Percentiles rank a stretch among this genome's conserved stretches.
These are phyloP conservation scores for Sphaceloma murrayae DNA, from an alignment of 2,329 filamentous ascomycete genomes.

Conservation along the genomic window DNA sequence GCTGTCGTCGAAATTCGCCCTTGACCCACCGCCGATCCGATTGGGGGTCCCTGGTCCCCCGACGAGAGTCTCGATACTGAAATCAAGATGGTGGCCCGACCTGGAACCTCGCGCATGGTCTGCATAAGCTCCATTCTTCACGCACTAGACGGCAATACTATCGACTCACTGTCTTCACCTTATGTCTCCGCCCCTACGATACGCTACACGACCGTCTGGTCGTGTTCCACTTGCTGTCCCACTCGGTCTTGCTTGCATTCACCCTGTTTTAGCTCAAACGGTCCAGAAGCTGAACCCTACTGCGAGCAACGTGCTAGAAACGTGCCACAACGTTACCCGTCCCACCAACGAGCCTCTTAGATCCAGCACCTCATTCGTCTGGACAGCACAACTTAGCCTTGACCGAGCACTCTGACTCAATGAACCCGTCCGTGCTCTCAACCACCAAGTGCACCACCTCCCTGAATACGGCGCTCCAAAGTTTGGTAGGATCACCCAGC, in stretches of 20 bases:
- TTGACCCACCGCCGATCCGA: not conserved
- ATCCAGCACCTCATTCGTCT: conserved; percentile 4
- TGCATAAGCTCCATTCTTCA: conserved; percentile 14
- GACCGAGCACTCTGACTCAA: conserved; percentile 3
- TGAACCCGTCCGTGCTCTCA: conserved; percentile 5
- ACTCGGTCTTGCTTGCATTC: not conserved
- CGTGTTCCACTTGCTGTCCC: not conserved
- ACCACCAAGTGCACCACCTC: not conserved
- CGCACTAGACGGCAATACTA: conserved; percentile 5
- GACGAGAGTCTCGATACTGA: too few species aligned
- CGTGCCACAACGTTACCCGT: conserved; percentile 10
- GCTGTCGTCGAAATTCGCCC: not conserved
- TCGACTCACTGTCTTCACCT: not conserved
- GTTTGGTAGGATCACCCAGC: not conserved
- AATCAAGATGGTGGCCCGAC: too few species aligned
- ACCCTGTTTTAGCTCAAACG: conserved; percentile 7
- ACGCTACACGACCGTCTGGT: not conserved
- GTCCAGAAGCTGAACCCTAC: conserved; percentile 10
- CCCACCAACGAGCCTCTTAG: conserved; percentile 2
- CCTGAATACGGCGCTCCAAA: conserved; percentile 11
- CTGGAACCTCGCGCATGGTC: too few species aligned
- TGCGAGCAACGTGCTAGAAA: conserved; percentile 10
- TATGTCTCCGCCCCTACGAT: conserved; percentile 1
- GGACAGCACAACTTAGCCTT: conserved; percentile 1
- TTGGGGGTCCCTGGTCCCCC: too few species aligned